Conservation (phyloP, 306 rosid species). For the Gastrolobium villosum region DNA sequence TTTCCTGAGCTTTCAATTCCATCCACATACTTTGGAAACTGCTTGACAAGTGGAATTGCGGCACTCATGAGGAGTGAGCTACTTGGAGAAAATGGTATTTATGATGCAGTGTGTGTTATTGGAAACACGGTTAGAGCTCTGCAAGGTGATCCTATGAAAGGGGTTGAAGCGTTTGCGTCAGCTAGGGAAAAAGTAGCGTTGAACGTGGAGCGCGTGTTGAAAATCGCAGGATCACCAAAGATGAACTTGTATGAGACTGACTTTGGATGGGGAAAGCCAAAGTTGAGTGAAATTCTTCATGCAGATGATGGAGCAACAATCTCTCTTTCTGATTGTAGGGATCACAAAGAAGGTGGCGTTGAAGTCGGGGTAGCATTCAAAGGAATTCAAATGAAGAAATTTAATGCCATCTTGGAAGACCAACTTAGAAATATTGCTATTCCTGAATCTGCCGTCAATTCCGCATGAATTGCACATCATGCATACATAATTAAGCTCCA, state of each 20-base stretch:
- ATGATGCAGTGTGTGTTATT: conserved; percentile 47
- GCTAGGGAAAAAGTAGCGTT: background rate
- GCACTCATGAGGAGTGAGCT: conserved; percentile 35
- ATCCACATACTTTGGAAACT: conserved; percentile 54
- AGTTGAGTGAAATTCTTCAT: conserved; percentile 12
- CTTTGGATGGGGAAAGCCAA: conserved; percentile 46
- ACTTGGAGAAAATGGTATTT: conserved; percentile 49
- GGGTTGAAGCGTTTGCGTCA: conserved; percentile 35
- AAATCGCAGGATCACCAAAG: conserved; percentile 21
- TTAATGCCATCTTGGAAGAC: conserved; percentile 12
- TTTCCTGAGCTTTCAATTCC: conserved; percentile 45
- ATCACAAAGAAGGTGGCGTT: conserved; percentile 35
- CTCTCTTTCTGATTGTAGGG: conserved; percentile 21
- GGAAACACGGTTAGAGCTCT: conserved; percentile 37
- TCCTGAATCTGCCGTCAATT: background rate
- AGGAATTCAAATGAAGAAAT: conserved; percentile 6
- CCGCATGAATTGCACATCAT: no score
- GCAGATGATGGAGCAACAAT: background rate
- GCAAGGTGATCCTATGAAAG: conserved; percentile 37
- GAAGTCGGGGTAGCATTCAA: conserved; percentile 35
- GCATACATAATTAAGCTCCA: no score
- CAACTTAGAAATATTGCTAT: conserved; percentile 2
- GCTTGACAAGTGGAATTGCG: conserved; percentile 14
- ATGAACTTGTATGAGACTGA: conserved; percentile 32
- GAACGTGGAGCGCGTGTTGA: background rate